Conservation (phyloP, 495 filamentous ascomycete species). For the Monascus purpureus region DNA sequence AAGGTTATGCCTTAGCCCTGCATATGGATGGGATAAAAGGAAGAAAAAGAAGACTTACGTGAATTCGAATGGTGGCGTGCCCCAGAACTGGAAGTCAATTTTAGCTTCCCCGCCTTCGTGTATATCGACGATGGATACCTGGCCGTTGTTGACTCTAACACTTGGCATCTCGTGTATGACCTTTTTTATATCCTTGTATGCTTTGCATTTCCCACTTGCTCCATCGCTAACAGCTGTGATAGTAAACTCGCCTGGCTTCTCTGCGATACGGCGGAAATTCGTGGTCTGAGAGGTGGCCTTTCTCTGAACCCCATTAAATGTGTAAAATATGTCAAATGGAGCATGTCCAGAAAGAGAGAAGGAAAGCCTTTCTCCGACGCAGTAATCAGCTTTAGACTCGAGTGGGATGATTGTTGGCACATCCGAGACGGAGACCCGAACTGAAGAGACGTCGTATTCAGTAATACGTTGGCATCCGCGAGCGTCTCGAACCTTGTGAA, state of each 20-base stretch:
- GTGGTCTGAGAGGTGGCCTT: constrained; percentile 65
- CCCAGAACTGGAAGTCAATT: constrained; percentile 85
- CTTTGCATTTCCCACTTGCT: constrained; percentile 62
- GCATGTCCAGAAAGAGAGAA: constrained; percentile 79
- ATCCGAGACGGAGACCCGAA: constrained; percentile 80
- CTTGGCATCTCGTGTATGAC: constrained; percentile 82
- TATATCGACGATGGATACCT: constrained; percentile 69
- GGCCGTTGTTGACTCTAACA: constrained; percentile 74
- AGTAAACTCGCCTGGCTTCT: constrained; percentile 73
- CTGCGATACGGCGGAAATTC: constrained; percentile 80
- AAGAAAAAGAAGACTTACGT: constrained; percentile 38
- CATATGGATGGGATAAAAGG: neutral
- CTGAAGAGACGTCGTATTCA: constrained; percentile 50
- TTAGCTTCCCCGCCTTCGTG: constrained; percentile 91
- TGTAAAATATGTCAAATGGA: constrained; percentile 88
- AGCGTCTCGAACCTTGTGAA: constrained; percentile 76
- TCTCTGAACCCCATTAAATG: constrained; percentile 60
- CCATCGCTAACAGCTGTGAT: constrained; percentile 75
- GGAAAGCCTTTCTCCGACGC: constrained; percentile 83
- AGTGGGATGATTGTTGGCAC: constrained; percentile 78
- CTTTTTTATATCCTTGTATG: constrained; percentile 59
- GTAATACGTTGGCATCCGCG: constrained; percentile 66
- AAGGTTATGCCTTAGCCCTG: neutral
- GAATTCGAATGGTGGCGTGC: constrained; percentile 93
- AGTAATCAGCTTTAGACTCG: constrained; percentile 81